Percentiles rank a stretch among this genome's conserved stretches.
These are phyloP conservation scores for Aspergillus nomiae DNA, from an alignment of 2,329 filamentous ascomycete species.

Conservation along the genomic window DNA sequence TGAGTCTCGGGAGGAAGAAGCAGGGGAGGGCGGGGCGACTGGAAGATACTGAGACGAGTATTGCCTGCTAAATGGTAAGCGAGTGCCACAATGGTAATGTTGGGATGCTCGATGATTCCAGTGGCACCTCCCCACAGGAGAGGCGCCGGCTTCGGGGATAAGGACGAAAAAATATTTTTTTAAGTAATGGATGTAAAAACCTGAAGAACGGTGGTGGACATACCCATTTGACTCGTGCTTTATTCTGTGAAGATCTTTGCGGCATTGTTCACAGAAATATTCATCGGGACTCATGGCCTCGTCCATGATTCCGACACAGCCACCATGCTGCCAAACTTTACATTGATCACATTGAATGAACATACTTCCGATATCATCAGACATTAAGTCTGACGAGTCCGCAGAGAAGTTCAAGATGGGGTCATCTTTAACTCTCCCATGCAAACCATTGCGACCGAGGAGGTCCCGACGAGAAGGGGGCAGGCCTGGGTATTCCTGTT, in stretches of 20 bases:
- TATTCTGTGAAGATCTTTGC: constrained; percentile 86
- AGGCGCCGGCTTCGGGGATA: neutral
- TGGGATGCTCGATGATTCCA: neutral
- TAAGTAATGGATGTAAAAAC: neutral
- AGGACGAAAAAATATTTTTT: neutral
- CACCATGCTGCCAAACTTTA: constrained; percentile 98
- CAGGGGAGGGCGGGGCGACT: constrained; percentile 53
- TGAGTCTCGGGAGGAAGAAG: constrained; percentile 46
- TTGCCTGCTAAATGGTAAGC: constrained; percentile 51
- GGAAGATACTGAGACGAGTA: constrained; percentile 67
- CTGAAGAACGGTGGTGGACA: constrained; percentile 40
- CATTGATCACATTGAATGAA: constrained; percentile 98
- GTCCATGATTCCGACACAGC: constrained; percentile 95
- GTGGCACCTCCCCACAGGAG: neutral
- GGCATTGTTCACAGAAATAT: constrained; percentile 96
- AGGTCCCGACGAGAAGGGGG: constrained; percentile 60
- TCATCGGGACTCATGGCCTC: constrained; percentile 91
- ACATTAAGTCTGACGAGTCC: constrained; percentile 62
- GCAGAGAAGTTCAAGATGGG: constrained; percentile 60
- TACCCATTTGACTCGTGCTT: constrained; percentile 82
- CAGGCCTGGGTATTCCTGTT: constrained; percentile 89
- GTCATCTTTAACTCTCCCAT: constrained; percentile 57
- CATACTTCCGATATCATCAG: constrained; percentile 87
- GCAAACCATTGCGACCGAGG: constrained; percentile 57
- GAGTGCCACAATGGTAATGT: constrained; percentile 15